Evolutionary conservation across 345 rosid genomes (phyloP), one percentile per base, ranked within the genome.

Genomic region (Cochlearia excelsa): DNA sequence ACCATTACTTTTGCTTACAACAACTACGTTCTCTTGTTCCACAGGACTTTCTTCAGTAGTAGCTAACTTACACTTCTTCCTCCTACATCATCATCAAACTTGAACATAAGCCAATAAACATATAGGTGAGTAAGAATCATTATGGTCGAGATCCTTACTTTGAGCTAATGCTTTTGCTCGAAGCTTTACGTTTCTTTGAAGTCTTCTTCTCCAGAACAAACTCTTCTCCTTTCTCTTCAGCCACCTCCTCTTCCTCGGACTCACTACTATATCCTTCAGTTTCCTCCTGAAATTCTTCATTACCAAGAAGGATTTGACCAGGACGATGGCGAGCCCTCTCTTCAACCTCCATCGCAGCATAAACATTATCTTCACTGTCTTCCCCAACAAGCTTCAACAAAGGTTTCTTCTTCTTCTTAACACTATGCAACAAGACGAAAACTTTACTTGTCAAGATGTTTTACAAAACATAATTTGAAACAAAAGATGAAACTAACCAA

Each of bases 101-200:
- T 53, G 57, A 46, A 52, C 26, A 59, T 65, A 4, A 51, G 35
- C 30, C 30, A 38, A 51, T 16, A 65, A 45, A 71, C 4, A 65
- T 26, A 5, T 9, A 41, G 2, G 33, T 30, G 50, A 65, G 1
- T 10, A 65, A 40, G 23, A 46, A 8, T 9, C 26, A 3, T 58
- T 54, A 30, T 31, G 29, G 47, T 38, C 0, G 10, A 46, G 26
- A 59, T 66, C 84, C 85, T 63, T 87, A 87, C 99, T 81, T 85
- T 40, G 87, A 75, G 61, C 83, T 76, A 34, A 10, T 57, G 56
- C 68, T 80, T 76, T 80, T 82, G 70, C 79, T 78, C 0, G 79
- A 68, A 2, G 88, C 82, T 68, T 87, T 89, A 55, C 95, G 81
- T 76, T 89, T 93, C 79, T 81, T 93, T 0, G 85, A 78, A 3